Base-by-base conservation (phyloP, 257 asterid genomes). In the Plantago ovata region DNA sequence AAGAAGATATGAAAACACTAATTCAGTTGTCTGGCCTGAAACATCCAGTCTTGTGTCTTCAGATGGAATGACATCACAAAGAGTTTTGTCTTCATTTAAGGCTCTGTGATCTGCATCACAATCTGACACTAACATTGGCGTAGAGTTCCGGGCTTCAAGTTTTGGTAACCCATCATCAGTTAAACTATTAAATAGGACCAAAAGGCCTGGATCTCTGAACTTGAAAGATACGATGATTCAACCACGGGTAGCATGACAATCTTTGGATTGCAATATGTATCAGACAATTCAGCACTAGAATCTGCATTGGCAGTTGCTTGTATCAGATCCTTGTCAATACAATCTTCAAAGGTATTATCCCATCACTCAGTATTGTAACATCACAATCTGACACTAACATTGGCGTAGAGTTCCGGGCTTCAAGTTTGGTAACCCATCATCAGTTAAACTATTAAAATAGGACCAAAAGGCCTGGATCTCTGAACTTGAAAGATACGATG, bases 1-100 rank as follows among this genome's bases (percentile, higher is more conserved):
- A 39, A 62, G 59, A 76, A 43, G 21, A 65, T 13, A 38, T 23
- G 77, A 57, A 67, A 59, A 22, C 24, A 12, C 51, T 43, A 8
- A 22, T 54, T 71, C 80, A 53, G 73, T 32, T 52, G 80, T 66
- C 40, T 50, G 68, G 56, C 69, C 53, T 38, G 64, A 40, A 18
- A 24, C 53, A 54, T 67, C 64, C n/a, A 63, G 33, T 51, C 20
- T 48, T 74, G 66, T 64, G 20, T 60, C 61, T 62, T 48, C 19
- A 41, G 58, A 28, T 14, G 52, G 57, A 47, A 63, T 40, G 22
- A 55, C 47, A 19, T 63, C 56, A 39, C 43, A 59, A 46, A 50
- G 59, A 60, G 39, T 20, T 32, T 12, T 41, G 12, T 50, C 22
- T 55, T 46, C 51, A 39, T 3, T 49, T 38, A 18, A 43, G 24